Evolutionary conservation across 2,329 filamentous ascomycete species (phyloP).

Genomic region (Pestalotiopsis sp.): DNA sequence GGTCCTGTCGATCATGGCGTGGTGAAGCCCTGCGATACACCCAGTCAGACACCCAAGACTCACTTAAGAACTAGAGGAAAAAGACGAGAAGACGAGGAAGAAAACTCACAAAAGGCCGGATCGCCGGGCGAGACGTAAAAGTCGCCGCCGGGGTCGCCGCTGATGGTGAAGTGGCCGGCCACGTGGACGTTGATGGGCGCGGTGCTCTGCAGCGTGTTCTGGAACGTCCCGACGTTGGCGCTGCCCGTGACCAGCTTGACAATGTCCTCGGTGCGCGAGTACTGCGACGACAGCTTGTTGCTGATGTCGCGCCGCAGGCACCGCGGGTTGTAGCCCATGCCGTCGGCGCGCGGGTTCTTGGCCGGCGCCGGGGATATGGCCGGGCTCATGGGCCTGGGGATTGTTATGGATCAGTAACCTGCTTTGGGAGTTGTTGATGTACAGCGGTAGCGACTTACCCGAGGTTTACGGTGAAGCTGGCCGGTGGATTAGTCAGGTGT

Average conservation of each 20-base stretch:
- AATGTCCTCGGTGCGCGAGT: constrained; percentile 23
- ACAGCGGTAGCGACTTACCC: constrained; percentile 16
- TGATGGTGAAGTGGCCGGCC: constrained; percentile 41
- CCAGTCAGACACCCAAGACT: background rate
- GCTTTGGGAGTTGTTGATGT: background rate
- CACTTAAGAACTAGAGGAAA: background rate
- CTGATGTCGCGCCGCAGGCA: constrained; percentile 46
- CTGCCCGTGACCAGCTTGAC: constrained; percentile 33
- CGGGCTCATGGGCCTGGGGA: constrained; percentile 20
- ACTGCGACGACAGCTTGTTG: constrained; percentile 28
- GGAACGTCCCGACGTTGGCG: constrained; percentile 34
- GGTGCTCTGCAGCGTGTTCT: constrained; percentile 36
- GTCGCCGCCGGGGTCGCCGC: constrained; percentile 35
- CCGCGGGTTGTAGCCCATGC: constrained; percentile 46
- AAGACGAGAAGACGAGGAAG: background rate
- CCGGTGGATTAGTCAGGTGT: background rate
- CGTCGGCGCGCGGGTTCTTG: constrained; percentile 33
- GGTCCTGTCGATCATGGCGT: constrained; percentile 9
- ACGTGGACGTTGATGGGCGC: constrained; percentile 35
- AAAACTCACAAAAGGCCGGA: constrained; percentile 8
- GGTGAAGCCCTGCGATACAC: constrained; percentile 2
- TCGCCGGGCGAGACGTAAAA: constrained; percentile 7
- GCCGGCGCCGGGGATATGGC: constrained; percentile 27
- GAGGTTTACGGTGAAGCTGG: constrained; percentile 30
- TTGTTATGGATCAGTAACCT: background rate